These are phyloP conservation scores for Cutaneotrichosporon cavernicola DNA, from an alignment of 1,284 basidiomycete species.

Conservation along the genomic window DNA sequence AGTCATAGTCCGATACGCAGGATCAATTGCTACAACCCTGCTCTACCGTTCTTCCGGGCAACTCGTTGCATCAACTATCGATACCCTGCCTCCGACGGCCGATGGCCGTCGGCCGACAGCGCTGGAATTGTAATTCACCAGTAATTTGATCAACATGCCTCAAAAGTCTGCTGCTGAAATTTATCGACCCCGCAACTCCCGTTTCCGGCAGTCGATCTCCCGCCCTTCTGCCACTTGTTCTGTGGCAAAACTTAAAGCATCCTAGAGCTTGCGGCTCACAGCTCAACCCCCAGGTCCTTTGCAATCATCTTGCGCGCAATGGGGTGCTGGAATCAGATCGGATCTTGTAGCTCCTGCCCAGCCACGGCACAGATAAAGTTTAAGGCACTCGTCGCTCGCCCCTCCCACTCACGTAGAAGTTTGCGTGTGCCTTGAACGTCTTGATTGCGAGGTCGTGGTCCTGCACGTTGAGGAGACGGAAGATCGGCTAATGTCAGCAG, in stretches of 20 bases:
- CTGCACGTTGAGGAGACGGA: slow-evolving; percentile 54
- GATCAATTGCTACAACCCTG: no score
- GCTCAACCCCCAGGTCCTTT: slow-evolving; percentile 45
- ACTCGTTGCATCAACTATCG: no score
- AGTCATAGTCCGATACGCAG: no score
- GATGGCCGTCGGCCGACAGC: no score
- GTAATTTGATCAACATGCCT: neutral
- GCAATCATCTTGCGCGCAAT: slow-evolving; percentile 54
- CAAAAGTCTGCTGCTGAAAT: slow-evolving; percentile 3
- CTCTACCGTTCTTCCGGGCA: no score
- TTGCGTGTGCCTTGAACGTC: slow-evolving; percentile 55
- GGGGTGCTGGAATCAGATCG: slow-evolving; percentile 38
- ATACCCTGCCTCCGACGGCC: no score
- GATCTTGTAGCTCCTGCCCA: neutral
- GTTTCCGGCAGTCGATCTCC: neutral
- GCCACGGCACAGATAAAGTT: neutral
- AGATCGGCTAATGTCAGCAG: slow-evolving; percentile 45
- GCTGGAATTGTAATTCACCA: neutral
- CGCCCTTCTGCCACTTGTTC: neutral
- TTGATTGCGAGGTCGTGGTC: slow-evolving; percentile 54
- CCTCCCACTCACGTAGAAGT: slow-evolving; percentile 53
- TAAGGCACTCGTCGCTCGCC: neutral
- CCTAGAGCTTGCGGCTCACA: neutral
- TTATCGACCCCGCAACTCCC: no score
- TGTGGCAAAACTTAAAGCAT: no score